Percentiles rank a stretch among this genome's conserved stretches.
phyloP scores from a whole-genome alignment of 116 monocot genomes.

The Zostera marina region DNA sequence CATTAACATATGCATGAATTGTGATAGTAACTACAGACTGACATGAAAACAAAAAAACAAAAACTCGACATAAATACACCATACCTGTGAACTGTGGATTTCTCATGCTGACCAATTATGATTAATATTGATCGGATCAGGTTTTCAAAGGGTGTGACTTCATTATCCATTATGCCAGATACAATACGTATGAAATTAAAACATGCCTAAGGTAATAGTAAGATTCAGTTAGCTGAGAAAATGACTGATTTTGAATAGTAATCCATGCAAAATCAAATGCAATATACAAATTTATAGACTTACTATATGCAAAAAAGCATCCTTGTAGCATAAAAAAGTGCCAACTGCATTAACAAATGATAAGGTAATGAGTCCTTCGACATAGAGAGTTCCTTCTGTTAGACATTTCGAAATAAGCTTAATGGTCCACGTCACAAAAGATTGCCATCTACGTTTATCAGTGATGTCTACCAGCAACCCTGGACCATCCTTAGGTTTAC shows the following conservation, averaged over 20 bases:
- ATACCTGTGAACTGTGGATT: conserved; percentile 36
- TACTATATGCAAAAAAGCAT: conserved; percentile 72
- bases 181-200: conserved; percentile 74
- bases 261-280: not conserved
- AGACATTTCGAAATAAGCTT: conserved; percentile 71
- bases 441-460: conserved; percentile 38
- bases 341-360: conserved; percentile 41
- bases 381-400: conserved; percentile 79
- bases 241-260: not conserved
- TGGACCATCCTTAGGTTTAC: conserved; percentile 31
- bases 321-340: conserved; percentile 45
- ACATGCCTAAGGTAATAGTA: conserved; percentile 46
- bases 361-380: conserved; percentile 47
- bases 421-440: conserved; percentile 57
- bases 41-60: not conserved
- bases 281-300: conserved; percentile 6
- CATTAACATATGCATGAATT: too few relatives aligned
- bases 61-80: not conserved
- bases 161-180: conserved; percentile 38
- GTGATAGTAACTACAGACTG: too few relatives aligned
- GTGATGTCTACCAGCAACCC: conserved; percentile 66
- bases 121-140: conserved; percentile 59
- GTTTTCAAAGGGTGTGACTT: conserved; percentile 40
- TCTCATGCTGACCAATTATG: conserved; percentile 38
- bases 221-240: conserved; percentile 6